Evolutionary conservation across 2,329 filamentous ascomycete species (phyloP).

Genomic region (Aspergillus sclerotialis): DNA sequence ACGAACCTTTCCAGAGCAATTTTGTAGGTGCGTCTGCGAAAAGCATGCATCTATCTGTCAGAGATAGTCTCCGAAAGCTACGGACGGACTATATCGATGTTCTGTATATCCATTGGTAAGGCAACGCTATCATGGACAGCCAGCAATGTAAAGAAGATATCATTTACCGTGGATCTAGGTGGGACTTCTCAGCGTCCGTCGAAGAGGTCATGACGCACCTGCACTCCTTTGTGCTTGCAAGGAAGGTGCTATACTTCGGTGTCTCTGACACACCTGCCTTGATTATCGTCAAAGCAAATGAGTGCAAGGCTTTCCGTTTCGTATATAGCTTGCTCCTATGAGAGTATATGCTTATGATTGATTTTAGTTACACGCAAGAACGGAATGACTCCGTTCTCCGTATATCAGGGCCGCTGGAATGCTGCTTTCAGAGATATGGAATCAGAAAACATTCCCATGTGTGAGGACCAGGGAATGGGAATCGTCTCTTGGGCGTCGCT

Average conservation of each 20-base stretch:
- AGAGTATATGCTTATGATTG: too few species aligned
- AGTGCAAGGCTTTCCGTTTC: too few species aligned
- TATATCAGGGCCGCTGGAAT: constrained; percentile 64
- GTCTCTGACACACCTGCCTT: not conserved
- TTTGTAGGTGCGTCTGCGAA: constrained; percentile 33
- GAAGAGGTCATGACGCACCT: not conserved
- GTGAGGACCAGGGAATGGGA: constrained; percentile 52
- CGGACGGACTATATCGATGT: constrained; percentile 32
- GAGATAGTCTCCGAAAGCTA: constrained; percentile 23
- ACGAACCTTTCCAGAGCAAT: constrained; percentile 34
- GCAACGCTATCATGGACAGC: too few species aligned
- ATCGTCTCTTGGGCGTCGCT: not conserved
- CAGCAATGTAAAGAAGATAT: too few species aligned
- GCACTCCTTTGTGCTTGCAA: not conserved
- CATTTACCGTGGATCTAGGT: too few species aligned
- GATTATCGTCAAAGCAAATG: not conserved
- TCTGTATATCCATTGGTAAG: constrained; percentile 27
- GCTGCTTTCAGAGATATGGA: constrained; percentile 60
- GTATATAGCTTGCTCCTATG: too few species aligned
- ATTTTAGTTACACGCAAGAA: constrained; percentile 63
- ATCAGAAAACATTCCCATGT: constrained; percentile 62
- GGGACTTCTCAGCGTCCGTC: not conserved
- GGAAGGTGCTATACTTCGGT: not conserved
- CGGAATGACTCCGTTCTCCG: constrained; percentile 61
- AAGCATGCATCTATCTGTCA: constrained; percentile 19